Evolutionary conservation across 2,329 filamentous ascomycete species (phyloP).

Genomic region (Cercospora nicotianae): DNA sequence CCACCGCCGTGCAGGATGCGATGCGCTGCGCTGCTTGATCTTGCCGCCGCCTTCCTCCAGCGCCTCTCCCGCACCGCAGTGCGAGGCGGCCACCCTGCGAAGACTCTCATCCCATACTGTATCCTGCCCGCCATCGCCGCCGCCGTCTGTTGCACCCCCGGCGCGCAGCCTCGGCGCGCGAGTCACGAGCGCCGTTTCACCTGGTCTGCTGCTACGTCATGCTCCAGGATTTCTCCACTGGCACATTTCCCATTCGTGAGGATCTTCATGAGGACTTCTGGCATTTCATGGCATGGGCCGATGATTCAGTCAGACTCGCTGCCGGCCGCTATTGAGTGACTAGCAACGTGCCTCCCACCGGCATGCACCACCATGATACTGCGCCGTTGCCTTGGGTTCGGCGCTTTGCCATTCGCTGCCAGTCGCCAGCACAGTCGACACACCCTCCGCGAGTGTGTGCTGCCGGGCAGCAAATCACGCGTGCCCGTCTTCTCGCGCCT

Average conservation of each 20-base stretch:
- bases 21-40: background rate
- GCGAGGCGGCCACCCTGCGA: background rate
- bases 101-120: background rate
- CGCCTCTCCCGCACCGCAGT: background rate
- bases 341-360: background rate
- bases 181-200: conserved; percentile 4
- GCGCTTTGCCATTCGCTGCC: conserved; percentile 1
- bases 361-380: background rate
- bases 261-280: conserved; percentile 7
- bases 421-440: background rate
- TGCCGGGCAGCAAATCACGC: background rate
- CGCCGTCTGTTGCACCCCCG: background rate
- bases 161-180: background rate
- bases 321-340: background rate
- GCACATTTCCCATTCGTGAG: conserved; percentile 10
- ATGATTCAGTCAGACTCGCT: conserved; percentile 1
- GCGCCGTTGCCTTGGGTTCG: conserved; percentile 1
- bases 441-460: background rate
- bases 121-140: background rate
- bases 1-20: background rate
- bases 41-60: background rate
- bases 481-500: background rate
- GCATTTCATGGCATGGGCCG: conserved; percentile 8
- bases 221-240: conserved; percentile 1
- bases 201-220: conserved; percentile 6